Conservation (phyloP, 2,329 filamentous ascomycete genomes). For the Venturia carpophila region DNA sequence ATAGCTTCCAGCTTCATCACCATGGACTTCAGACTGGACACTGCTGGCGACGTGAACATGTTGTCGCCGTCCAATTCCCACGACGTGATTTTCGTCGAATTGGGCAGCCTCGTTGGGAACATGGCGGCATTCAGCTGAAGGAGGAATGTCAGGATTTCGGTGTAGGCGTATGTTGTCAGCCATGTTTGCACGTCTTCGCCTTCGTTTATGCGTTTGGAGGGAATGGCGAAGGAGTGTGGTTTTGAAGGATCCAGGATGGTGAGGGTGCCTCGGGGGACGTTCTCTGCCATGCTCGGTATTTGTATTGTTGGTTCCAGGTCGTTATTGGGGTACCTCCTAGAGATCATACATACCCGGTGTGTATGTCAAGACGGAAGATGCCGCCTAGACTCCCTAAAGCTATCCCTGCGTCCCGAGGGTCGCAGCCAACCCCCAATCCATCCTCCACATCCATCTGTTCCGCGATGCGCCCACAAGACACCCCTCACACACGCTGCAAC, state of each 20-base stretch:
- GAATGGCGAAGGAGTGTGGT: slow-evolving; percentile 54
- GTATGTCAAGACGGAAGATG: background rate
- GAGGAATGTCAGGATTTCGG: slow-evolving; percentile 78
- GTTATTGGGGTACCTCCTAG: background rate
- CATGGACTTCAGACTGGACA: slow-evolving; percentile 58
- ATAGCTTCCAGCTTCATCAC: slow-evolving; percentile 57
- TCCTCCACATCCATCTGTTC: background rate
- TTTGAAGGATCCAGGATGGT: slow-evolving; percentile 11
- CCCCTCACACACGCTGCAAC: background rate
- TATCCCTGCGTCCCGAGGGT: slow-evolving; percentile 8
- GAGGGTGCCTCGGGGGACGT: background rate
- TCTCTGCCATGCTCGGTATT: slow-evolving; percentile 10
- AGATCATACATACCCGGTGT: background rate
- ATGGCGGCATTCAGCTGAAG: slow-evolving; percentile 84
- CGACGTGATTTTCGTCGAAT: slow-evolving; percentile 40
- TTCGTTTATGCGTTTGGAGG: slow-evolving; percentile 77
- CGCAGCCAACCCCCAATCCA: background rate
- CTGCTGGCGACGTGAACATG: slow-evolving; percentile 45
- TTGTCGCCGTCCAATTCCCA: slow-evolving; percentile 42
- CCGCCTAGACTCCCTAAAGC: background rate
- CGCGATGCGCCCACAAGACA: background rate
- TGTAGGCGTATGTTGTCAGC: slow-evolving; percentile 72
- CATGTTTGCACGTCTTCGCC: slow-evolving; percentile 75
- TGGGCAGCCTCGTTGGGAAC: slow-evolving; percentile 55
- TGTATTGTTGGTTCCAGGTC: background rate